phyloP scores from a whole-genome alignment of 129 eudicot species.

The Helichrysum umbraculigerum region DNA sequence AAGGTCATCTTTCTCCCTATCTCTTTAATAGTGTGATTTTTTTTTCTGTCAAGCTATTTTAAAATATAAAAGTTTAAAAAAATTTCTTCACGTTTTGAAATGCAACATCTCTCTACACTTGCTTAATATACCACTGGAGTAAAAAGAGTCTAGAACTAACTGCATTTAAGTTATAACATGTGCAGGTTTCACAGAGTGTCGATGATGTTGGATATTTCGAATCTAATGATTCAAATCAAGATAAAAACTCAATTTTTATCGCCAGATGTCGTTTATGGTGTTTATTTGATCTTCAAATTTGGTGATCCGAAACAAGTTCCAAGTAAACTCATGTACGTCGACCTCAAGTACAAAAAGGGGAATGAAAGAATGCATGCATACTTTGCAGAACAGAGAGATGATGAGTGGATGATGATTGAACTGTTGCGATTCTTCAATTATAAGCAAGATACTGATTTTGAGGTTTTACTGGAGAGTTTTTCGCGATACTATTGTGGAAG shows the following conservation, averaged over 20 bases:
- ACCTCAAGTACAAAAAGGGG: constrained; percentile 5
- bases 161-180: background rate
- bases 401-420: constrained; percentile 22
- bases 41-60: too few species aligned
- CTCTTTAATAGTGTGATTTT: background rate
- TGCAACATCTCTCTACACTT: too few species aligned
- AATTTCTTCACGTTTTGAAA: too few species aligned
- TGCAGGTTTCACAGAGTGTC: constrained; percentile 14
- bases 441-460: background rate
- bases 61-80: too few species aligned
- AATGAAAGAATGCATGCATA: constrained; percentile 1
- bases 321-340: constrained; percentile 11
- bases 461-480: constrained; percentile 4
- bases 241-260: constrained; percentile 14
- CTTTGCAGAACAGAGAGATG: constrained; percentile 10
- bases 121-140: too few species aligned
- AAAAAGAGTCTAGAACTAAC: too few species aligned
- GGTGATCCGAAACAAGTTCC: background rate
- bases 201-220: constrained; percentile 7
- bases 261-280: constrained; percentile 4
- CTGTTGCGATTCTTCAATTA: background rate
- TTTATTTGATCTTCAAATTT: constrained; percentile 20
- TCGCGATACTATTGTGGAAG: background rate
- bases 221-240: background rate
- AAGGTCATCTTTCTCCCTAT: constrained; percentile 5